Evolutionary conservation across 305 asterid species (phyloP).

Genomic region (Fraxinus velutina): DNA sequence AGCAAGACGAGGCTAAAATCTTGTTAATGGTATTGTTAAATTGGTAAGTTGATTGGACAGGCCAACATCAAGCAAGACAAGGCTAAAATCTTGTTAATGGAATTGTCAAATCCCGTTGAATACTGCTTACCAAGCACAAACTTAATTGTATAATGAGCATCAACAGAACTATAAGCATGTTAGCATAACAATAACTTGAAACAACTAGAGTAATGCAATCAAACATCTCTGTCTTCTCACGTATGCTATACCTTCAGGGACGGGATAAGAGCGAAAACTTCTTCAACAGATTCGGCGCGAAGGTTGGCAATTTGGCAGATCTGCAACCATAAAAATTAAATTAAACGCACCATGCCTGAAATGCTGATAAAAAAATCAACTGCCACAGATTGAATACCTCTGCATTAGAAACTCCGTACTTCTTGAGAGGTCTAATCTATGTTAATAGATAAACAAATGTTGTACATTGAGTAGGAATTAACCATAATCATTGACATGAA

Average conservation of each 20-base stretch:
- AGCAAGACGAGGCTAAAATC: background rate
- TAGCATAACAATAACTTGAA: background rate
- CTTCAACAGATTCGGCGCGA: slow-evolving; percentile 66
- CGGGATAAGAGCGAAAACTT: slow-evolving; percentile 76
- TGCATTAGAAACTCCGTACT: slow-evolving; percentile 58
- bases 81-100: background rate
- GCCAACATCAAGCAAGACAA: background rate
- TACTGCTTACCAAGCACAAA: background rate
- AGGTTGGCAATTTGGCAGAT: slow-evolving; percentile 74
- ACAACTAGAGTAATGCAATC: slow-evolving; percentile 13
- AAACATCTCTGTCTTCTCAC: slow-evolving; percentile 11
- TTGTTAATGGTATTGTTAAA: background rate
- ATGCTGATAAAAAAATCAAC: slow-evolving; percentile 11
- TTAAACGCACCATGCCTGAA: slow-evolving; percentile 19
- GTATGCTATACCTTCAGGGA: slow-evolving; percentile 58
- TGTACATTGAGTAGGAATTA: background rate
- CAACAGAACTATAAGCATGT: background rate
- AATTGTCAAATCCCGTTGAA: background rate
- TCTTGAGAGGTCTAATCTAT: slow-evolving; percentile 60
- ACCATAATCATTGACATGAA: background rate
- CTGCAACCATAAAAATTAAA: slow-evolving; percentile 34
- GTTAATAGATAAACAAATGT: slow-evolving; percentile 48
- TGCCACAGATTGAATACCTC: slow-evolving; percentile 49
- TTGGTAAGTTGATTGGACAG: background rate
- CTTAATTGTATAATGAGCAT: background rate